These are phyloP conservation scores for Boletellus dicymbophilus DNA, from an alignment of 1,284 basidiomycete genomes.

Conservation along the genomic window DNA sequence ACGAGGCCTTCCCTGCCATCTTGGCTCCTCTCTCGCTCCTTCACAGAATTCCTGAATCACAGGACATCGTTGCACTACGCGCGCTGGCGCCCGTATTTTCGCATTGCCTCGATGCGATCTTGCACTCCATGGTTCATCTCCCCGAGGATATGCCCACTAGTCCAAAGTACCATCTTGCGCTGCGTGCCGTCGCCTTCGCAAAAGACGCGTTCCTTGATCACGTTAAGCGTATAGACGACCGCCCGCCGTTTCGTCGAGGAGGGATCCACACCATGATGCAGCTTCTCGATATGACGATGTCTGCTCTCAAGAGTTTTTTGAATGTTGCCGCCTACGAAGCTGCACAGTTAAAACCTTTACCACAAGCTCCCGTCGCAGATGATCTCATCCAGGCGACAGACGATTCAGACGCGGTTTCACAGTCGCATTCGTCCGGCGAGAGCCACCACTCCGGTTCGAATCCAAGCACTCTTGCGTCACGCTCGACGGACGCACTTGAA, in stretches of 20 bases:
- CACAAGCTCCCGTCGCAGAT: slow-evolving; percentile 16
- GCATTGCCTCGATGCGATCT: slow-evolving; percentile 27
- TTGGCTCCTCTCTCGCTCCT: slow-evolving; percentile 27
- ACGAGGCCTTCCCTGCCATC: slow-evolving; percentile 35
- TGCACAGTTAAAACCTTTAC: slow-evolving; percentile 31
- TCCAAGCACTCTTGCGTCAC: neutral
- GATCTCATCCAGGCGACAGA: neutral
- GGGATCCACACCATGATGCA: slow-evolving; percentile 23
- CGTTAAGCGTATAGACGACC: slow-evolving; percentile 10
- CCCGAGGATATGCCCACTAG: slow-evolving; percentile 21
- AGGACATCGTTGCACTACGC: slow-evolving; percentile 29
- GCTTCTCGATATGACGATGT: slow-evolving; percentile 27
- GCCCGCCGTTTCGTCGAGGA: slow-evolving; percentile 6
- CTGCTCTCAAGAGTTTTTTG: slow-evolving; percentile 28
- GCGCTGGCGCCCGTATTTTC: slow-evolving; percentile 26
- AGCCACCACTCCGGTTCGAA: neutral
- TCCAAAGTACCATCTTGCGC: slow-evolving; percentile 23
- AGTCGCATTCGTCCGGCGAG: slow-evolving; percentile 8
- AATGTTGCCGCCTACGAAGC: slow-evolving; percentile 26
- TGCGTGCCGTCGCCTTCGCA: slow-evolving; percentile 23
- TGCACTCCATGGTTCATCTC: slow-evolving; percentile 27
- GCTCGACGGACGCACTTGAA: neutral
- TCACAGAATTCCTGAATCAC: slow-evolving; percentile 18
- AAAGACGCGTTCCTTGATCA: slow-evolving; percentile 28
- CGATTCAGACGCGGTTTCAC: slow-evolving; percentile 1